Conservation (phyloP, 257 asterid genomes). For the Solanum corneliomulleri region DNA sequence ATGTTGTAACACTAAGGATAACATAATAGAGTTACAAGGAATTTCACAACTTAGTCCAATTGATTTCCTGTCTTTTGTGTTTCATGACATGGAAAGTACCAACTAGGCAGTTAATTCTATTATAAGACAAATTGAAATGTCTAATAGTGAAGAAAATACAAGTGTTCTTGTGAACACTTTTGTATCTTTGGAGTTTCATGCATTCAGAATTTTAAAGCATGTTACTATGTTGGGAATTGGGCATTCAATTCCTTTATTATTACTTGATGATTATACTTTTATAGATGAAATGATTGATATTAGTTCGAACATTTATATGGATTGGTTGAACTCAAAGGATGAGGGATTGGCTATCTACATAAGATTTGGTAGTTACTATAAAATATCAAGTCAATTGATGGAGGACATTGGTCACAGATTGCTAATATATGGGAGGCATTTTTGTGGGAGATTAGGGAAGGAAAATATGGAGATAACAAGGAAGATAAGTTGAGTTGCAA, state of each 20-base stretch:
- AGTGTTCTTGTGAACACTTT: too few relatives aligned
- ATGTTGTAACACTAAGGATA: background rate
- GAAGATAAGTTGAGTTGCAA: too few relatives aligned
- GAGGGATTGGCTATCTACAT: constrained; percentile 4
- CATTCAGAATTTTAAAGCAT: too few relatives aligned
- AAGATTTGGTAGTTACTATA: constrained; percentile 2
- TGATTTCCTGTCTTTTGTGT: constrained; percentile 3
- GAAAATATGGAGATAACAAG: too few relatives aligned
- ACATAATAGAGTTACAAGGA: background rate
- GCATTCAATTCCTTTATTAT: too few relatives aligned
- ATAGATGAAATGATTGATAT: too few relatives aligned
- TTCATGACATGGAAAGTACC: background rate
- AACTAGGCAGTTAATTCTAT: background rate
- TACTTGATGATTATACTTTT: too few relatives aligned
- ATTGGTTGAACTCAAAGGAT: constrained; percentile 2
- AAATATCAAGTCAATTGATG: background rate
- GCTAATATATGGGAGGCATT: background rate
- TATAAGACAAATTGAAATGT: background rate
- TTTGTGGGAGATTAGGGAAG: too few relatives aligned
- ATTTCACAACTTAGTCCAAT: background rate
- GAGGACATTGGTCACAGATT: constrained; percentile 11
- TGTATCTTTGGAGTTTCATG: too few relatives aligned
- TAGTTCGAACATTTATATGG: background rate
- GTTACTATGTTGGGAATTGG: too few relatives aligned
- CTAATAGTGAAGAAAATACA: background rate